These are phyloP conservation scores for Plantago major DNA, from an alignment of 257 asterid species.

Conservation along the genomic window DNA sequence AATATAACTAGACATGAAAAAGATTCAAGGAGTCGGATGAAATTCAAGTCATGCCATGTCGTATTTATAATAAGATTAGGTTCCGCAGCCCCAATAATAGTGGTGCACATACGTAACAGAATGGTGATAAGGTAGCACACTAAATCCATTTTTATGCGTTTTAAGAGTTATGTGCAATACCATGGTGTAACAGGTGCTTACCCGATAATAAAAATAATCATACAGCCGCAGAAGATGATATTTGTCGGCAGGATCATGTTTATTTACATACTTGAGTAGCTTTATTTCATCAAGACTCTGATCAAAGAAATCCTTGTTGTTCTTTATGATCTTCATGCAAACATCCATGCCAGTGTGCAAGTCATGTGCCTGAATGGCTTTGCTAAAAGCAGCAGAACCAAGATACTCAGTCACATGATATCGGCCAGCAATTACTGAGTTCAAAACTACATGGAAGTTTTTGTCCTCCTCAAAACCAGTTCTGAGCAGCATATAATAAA, in stretches of 20 bases:
- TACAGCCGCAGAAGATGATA: conserved; percentile 88
- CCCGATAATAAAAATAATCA: conserved; percentile 92
- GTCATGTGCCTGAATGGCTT: conserved; percentile 99
- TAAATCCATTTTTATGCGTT: not conserved
- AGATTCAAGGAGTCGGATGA: no score
- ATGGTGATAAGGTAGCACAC: not conserved
- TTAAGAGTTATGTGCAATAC: conserved; percentile 9
- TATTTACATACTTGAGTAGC: conserved; percentile 95
- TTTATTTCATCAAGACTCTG: conserved; percentile 99
- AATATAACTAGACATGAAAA: no score
- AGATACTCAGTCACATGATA: conserved; percentile 99
- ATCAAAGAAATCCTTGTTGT: conserved; percentile 96
- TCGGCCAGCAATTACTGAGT: conserved; percentile 93
- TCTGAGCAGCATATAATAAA: conserved; percentile 41
- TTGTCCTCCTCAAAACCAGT: conserved; percentile 99
- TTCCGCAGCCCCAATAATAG: no score
- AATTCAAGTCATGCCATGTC: no score
- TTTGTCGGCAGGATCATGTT: conserved; percentile 97
- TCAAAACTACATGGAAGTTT: conserved; percentile 79
- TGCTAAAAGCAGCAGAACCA: conserved; percentile 99
- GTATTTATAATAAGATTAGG: no score
- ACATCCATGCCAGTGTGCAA: conserved; percentile 99
- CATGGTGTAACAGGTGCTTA: conserved; percentile 35
- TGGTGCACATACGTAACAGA: not conserved
- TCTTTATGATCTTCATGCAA: conserved; percentile 92